Evolutionary conservation across 805 yeast species (phyloP).

Genomic region (Lipomyces oligophaga): DNA sequence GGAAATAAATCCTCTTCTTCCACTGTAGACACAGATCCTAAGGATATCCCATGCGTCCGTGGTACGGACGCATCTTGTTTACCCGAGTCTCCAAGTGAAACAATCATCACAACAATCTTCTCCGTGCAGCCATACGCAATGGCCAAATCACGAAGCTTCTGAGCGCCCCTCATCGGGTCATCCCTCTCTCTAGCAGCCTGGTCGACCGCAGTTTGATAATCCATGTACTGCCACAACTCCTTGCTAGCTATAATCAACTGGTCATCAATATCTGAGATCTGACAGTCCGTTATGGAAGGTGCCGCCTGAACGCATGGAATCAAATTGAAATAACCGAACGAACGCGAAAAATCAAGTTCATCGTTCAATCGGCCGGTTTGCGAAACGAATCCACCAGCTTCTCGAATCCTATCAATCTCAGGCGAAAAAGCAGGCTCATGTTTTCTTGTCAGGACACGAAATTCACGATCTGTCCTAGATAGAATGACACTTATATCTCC

Average conservation of each 20-base stretch:
- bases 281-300: slow-evolving; percentile 67
- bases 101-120: slow-evolving; percentile 73
- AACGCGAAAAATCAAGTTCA: slow-evolving; percentile 75
- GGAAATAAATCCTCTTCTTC: slow-evolving; percentile 37
- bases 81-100: slow-evolving; percentile 46
- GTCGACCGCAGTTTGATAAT: slow-evolving; percentile 85
- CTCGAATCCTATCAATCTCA: slow-evolving; percentile 71
- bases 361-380: slow-evolving; percentile 84
- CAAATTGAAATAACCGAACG: slow-evolving; percentile 83
- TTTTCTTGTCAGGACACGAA: slow-evolving; percentile 61
- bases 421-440: slow-evolving; percentile 86
- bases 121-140: slow-evolving; percentile 84
- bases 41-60: slow-evolving; percentile 13
- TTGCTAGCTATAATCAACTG: slow-evolving; percentile 79
- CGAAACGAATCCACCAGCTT: slow-evolving; percentile 86
- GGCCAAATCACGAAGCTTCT: slow-evolving; percentile 88
- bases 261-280: slow-evolving; percentile 68
- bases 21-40: slow-evolving; percentile 20
- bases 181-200: slow-evolving; percentile 75
- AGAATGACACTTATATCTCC: slow-evolving; percentile 87
- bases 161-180: slow-evolving; percentile 89
- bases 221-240: slow-evolving; percentile 79
- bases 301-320: slow-evolving; percentile 86
- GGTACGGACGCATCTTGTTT: slow-evolving; percentile 8
- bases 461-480: slow-evolving; percentile 78